phyloP scores from a whole-genome alignment of 1,139 yeast genomes.

The Magnusiomyces sp. region DNA sequence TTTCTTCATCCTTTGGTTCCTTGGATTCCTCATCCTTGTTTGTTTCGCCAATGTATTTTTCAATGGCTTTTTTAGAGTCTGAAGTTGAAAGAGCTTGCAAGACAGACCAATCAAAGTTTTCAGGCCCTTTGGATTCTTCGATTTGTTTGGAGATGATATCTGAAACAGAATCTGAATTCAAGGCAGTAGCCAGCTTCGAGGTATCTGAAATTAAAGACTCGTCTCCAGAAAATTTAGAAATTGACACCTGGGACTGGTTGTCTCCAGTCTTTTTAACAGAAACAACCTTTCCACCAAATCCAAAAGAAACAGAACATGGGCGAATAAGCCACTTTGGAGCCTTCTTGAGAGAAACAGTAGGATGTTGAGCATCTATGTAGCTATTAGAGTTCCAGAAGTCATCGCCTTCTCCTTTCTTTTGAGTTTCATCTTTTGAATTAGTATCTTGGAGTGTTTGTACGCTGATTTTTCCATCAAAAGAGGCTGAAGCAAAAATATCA shows the following conservation, averaged over 20 bases:
- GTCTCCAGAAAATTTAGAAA: slow-evolving; percentile 44
- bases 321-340: slow-evolving; percentile 86
- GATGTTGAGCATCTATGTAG: slow-evolving; percentile 60
- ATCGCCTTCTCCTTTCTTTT: slow-evolving; percentile 18
- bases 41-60: no score
- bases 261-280: slow-evolving; percentile 39
- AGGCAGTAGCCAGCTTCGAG: slow-evolving; percentile 48
- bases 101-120: slow-evolving; percentile 70
- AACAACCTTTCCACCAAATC: slow-evolving; percentile 88
- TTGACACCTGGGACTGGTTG: slow-evolving; percentile 38
- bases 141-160: slow-evolving; percentile 48
- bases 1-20: slow-evolving; percentile 17
- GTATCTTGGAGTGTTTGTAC: slow-evolving; percentile 86
- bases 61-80: no score
- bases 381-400: slow-evolving; percentile 84
- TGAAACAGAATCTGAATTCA: slow-evolving; percentile 46
- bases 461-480: slow-evolving; percentile 80
- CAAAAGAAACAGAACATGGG: slow-evolving; percentile 74
- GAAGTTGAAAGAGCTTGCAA: slow-evolving; percentile 41
- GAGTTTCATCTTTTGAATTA: slow-evolving; percentile 17
- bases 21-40: slow-evolving; percentile 7
- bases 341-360: slow-evolving; percentile 52
- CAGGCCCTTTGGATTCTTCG: slow-evolving; percentile 36
- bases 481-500: slow-evolving; percentile 85
- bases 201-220: slow-evolving; percentile 30